Evolutionary conservation across 805 yeast species (phyloP), one percentile per base, ranked within the genome.

Genomic region (Starmerella gropengiesseri): DNA sequence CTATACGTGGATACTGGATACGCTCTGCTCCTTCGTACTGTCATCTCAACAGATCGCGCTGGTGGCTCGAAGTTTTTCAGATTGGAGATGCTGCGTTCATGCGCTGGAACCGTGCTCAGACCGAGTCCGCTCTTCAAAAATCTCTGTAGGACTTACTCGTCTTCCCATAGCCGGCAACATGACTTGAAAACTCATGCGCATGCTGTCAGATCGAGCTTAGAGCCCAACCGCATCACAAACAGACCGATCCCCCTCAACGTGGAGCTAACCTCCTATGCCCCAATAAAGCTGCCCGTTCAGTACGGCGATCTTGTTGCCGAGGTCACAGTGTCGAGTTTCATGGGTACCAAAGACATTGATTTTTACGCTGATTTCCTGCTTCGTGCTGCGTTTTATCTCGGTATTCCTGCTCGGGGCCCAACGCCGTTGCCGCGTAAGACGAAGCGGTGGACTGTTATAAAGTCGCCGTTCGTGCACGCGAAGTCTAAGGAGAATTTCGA

Each of bases 401-500:
- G 93, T 7, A 77, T 91, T 52, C 95, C 97, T 14, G 76, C 81
- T 26, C 73, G 77, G 12, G 87, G 86, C 2, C 79, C 89, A 16
- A 69, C 67, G 26, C 82, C 78, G 37, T 61, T 74, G 50, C 80
- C 76, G 49, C 77, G 81, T 3, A 80, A 76, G 58, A 74, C 78
- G 54, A 82, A 89, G 62, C 74, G 86, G 53, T 89, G 95, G 84
- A 91, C 98, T 0, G 95, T 91, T 33, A 86, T 81, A 56, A 75
- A 79, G 60, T 78, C 95, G 3, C 96, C 96, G 1, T 91, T 91
- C 60, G 95, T 82, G 17, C 91, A 84, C 58, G 94, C 96, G 40
- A 87, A 86, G 61, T 73, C 91, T 8, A 91, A 91, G 65, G 94
- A 89, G 66, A 91, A 89, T 68, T 91, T 82, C 64, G 82, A 83